phyloP scores from a whole-genome alignment of 495 filamentous ascomycete species.

The Penicillium longicatenatum region DNA sequence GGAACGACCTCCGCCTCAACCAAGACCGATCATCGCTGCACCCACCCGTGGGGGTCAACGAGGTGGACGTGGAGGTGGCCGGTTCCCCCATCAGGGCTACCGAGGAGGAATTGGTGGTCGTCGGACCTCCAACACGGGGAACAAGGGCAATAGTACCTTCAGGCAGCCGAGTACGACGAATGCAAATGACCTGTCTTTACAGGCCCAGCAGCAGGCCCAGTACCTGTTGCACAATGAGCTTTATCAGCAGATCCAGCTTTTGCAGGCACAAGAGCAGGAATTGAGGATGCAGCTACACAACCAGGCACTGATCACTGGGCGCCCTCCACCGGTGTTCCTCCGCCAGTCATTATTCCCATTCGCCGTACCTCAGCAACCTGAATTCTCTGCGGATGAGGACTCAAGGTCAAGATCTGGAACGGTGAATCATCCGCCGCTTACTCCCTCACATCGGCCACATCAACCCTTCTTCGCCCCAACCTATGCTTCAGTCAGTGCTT shows the following conservation, averaged over 20 bases:
- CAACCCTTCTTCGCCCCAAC: slow-evolving; percentile 50
- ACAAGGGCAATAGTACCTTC: slow-evolving; percentile 35
- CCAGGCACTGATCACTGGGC: slow-evolving; percentile 55
- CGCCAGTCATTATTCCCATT: slow-evolving; percentile 50
- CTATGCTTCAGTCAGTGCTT: slow-evolving; percentile 46
- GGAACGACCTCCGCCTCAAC: slow-evolving; percentile 68
- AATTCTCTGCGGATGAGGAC: slow-evolving; percentile 40
- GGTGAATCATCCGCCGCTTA: slow-evolving; percentile 51
- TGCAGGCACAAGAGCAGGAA: slow-evolving; percentile 67
- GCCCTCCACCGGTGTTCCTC: slow-evolving; percentile 50
- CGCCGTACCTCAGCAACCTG: slow-evolving; percentile 45
- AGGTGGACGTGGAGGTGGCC: slow-evolving; percentile 56
- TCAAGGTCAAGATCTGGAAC: slow-evolving; percentile 45
- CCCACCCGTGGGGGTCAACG: slow-evolving; percentile 53
- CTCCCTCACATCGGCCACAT: slow-evolving; percentile 46
- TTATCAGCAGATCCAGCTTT: slow-evolving; percentile 61
- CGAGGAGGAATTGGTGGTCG: slow-evolving; percentile 50
- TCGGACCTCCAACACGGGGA: slow-evolving; percentile 56
- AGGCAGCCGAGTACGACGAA: slow-evolving; percentile 36
- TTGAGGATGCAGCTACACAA: slow-evolving; percentile 62
- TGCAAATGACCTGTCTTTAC: slow-evolving; percentile 44
- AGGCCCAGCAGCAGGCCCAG: slow-evolving; percentile 52
- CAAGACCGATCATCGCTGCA: slow-evolving; percentile 59
- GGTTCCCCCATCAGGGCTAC: slow-evolving; percentile 48
- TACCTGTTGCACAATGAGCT: slow-evolving; percentile 60